Base-by-base conservation (phyloP, 768 basidiomycete species). In the Rhodocollybia butyracea region DNA sequence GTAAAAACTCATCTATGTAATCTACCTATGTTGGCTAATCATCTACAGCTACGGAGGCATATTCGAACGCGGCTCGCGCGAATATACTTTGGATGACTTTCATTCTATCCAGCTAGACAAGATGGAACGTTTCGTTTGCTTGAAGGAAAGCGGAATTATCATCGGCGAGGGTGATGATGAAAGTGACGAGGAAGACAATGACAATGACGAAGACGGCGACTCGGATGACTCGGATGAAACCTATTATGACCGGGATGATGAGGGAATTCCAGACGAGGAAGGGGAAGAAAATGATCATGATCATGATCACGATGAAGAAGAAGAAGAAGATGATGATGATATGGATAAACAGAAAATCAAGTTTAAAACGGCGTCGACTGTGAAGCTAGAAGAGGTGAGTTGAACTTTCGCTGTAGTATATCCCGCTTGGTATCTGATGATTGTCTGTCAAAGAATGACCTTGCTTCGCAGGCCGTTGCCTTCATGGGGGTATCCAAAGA, bases 11-110 rank as follows among this genome's bases (percentile, higher is more conserved):
- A 11, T 24, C 24, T 36, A 38, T 24, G 30, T 43, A 13, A 21
- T 21, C 17, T 24, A n/a, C 19, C 22, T 27, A 24, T 12, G 15
- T 15, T 27, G 5, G 11, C 24, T 27, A n/a, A n/a, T n/a, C n/a
- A n/a, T n/a, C n/a, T n/a, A n/a, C 27, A 90, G 91, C 54, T 95
- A 95, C 63, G 92, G 94, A 10, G 93, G 94, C 0, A 95, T 95
- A 17, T 88, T 84, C 61, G 94, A 96, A 68, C 78, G 82, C 15
- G 88, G 91, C 0, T 77, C 88, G 12, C 80, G 83, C 22, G 94
- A 97, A 68, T 94, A 89, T 60, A 95, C 93, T 0, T 74, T 97
- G 5, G 92, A 94, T 64, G 94, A 96, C 63, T 97, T 95, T 63
- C 76, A 93, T 68, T 76, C 81, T 2, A 70, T 97, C 11, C 81